Evolutionary conservation across 2,329 filamentous ascomycete species (phyloP).

Genomic region (Aureobasidium melanogenum): DNA sequence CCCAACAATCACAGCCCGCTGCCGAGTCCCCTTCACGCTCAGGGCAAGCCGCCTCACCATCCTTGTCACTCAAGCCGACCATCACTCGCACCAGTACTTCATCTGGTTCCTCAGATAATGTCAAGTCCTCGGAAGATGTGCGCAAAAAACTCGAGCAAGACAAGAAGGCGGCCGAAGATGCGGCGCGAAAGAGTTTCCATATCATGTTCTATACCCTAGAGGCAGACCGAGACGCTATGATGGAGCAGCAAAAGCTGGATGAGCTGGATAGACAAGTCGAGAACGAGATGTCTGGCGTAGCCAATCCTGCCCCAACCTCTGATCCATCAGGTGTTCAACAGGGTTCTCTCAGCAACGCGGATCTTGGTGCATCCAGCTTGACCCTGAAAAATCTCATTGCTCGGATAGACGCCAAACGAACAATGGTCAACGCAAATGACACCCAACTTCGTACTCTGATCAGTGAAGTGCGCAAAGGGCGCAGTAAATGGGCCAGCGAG

Average conservation of each 20-base stretch:
- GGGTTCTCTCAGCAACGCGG: constrained; percentile 84
- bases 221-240: constrained; percentile 90
- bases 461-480: constrained; percentile 94
- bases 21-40: constrained; percentile 39
- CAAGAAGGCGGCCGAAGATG: constrained; percentile 82
- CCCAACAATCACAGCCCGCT: not conserved
- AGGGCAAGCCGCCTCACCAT: constrained; percentile 50
- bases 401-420: constrained; percentile 85
- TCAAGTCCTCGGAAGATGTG: constrained; percentile 74
- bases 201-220: constrained; percentile 93
- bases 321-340: constrained; percentile 52
- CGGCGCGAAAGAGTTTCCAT: constrained; percentile 82
- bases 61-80: constrained; percentile 55
- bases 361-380: constrained; percentile 88
- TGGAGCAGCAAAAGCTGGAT: constrained; percentile 93
- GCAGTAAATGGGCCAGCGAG: constrained; percentile 98
- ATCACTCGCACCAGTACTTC: constrained; percentile 50
- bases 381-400: constrained; percentile 96
- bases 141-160: constrained; percentile 89
- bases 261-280: constrained; percentile 95
- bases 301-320: constrained; percentile 24
- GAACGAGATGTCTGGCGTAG: constrained; percentile 76
- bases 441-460: constrained; percentile 85
- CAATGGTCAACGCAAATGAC: constrained; percentile 84
- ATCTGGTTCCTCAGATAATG: constrained; percentile 41